These are phyloP conservation scores for Neoboletus brunneissimus DNA, from an alignment of 768 basidiomycete genomes.

Conservation along the genomic window DNA sequence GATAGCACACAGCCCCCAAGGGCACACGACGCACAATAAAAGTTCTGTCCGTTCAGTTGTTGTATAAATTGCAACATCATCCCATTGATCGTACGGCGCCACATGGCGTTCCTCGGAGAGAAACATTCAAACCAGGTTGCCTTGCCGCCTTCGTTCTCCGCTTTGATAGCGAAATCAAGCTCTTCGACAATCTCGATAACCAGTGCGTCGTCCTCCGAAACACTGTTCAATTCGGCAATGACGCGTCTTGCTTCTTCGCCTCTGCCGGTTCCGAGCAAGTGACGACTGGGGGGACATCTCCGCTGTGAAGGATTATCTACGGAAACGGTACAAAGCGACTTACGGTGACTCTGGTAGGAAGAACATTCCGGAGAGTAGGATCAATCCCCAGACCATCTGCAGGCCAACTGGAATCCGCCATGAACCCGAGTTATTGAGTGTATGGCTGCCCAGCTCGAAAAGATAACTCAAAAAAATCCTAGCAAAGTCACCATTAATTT, in stretches of 20 bases:
- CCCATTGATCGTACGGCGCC: conserved; percentile 75
- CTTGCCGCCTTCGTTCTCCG: conserved; percentile 78
- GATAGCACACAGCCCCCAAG: background rate
- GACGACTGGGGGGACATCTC: conserved; percentile 46
- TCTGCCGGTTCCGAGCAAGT: conserved; percentile 59
- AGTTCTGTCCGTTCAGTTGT: conserved; percentile 78
- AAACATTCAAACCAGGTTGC: conserved; percentile 80
- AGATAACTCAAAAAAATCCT: conserved; percentile 75
- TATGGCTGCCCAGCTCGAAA: conserved; percentile 65
- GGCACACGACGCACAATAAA: conserved; percentile 55
- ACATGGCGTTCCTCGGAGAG: conserved; percentile 61
- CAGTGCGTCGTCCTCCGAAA: conserved; percentile 54
- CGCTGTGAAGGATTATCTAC: background rate
- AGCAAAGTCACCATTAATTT: background rate
- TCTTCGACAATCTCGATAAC: conserved; percentile 63
- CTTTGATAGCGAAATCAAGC: conserved; percentile 59
- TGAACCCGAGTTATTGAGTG: conserved; percentile 53
- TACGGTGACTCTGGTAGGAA: conserved; percentile 80
- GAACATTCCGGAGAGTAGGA: conserved; percentile 66
- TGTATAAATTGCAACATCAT: conserved; percentile 84
- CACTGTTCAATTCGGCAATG: conserved; percentile 64
- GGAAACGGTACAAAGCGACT: conserved; percentile 21
- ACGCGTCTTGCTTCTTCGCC: conserved; percentile 55
- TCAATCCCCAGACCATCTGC: conserved; percentile 67
- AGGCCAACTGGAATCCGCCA: conserved; percentile 77